Conservation (phyloP, 2,329 filamentous ascomycete species). For the Trichoderma gracile region DNA sequence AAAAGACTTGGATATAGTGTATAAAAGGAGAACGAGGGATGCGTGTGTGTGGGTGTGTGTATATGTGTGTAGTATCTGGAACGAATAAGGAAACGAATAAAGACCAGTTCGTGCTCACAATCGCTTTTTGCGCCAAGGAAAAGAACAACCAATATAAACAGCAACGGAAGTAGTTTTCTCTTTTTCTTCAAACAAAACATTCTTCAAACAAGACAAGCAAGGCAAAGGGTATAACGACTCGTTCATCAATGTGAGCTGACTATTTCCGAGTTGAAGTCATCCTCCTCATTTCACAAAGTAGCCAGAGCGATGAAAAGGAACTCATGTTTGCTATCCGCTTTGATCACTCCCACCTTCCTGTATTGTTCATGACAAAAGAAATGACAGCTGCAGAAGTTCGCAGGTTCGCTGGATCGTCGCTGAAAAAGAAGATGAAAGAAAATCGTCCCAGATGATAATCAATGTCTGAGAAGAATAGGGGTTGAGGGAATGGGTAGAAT, state of each 20-base stretch:
- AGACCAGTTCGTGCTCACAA: conserved; percentile 8
- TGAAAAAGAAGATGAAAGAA: neutral
- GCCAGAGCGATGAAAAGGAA: neutral
- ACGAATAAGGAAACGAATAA: neutral
- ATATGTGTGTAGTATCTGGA: too few species aligned
- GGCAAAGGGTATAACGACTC: conserved; percentile 3
- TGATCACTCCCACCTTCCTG: neutral
- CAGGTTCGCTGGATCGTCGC: neutral
- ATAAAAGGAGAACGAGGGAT: neutral
- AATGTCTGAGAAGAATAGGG: neutral
- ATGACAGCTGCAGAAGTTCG: neutral
- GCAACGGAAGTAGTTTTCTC: neutral
- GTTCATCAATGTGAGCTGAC: conserved; percentile 12
- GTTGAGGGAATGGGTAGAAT: neutral
- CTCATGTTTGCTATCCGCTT: neutral
- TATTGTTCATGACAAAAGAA: conserved; percentile 16
- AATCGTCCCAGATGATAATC: conserved; percentile 4
- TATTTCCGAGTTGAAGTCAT: conserved; percentile 16
- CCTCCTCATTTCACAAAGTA: neutral
- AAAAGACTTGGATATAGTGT: neutral
- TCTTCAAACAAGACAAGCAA: neutral
- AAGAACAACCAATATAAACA: neutral
- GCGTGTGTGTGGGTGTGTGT: too few species aligned
- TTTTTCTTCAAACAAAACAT: neutral
- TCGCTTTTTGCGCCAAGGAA: conserved; percentile 10